Base-by-base conservation (phyloP, 495 filamentous ascomycete genomes). In the Penicillium canescens region DNA sequence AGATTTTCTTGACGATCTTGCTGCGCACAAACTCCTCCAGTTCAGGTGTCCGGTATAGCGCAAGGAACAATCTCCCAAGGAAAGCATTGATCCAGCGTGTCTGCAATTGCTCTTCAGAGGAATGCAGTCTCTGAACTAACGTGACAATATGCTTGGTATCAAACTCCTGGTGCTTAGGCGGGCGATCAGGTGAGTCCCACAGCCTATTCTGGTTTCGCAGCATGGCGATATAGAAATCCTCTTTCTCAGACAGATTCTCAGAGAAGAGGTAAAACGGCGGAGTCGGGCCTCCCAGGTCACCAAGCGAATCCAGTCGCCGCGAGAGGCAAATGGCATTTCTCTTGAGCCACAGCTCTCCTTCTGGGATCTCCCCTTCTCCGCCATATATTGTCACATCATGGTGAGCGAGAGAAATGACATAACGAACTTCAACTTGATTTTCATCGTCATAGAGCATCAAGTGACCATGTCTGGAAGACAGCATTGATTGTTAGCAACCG, bases 1-100 rank as follows among this genome's bases (percentile, higher is more conserved):
- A 84, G 26, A 98, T 98, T 72, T 98, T 98, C 75, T 97, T 97
- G 9, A 86, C 89, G 56, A 98, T 91, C 77, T 96, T 97, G 36
- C 82, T 81, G 42, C 85, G 81, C 26, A 98, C 77, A 46, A 88
- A 80, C 46, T 86, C 81, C 66, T 97, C 88, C 42, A 96, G 69
- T 41, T 92, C 83, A 31, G 83, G 78, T 0, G 92, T 97, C 65
- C 87, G 88, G 69, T 98, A 92, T 24, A 97, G 57, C 11, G 86
- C 89, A 24, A 98, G 78, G 64, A 98, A 98, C 37, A 96, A 63
- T 41, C 94, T 81, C 11, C 93, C 91, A 36, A 96, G 76, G 51
- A 98, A 76, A 12, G 89, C 94, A 75, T 98, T 98, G 53, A 98
- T 81, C 90, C 94, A 97, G 43, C 92, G 82, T 10, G 92, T 96